These are phyloP conservation scores for Plasmodium gonderi DNA, from an alignment of 169 alveolate species.

Conservation along the genomic window DNA sequence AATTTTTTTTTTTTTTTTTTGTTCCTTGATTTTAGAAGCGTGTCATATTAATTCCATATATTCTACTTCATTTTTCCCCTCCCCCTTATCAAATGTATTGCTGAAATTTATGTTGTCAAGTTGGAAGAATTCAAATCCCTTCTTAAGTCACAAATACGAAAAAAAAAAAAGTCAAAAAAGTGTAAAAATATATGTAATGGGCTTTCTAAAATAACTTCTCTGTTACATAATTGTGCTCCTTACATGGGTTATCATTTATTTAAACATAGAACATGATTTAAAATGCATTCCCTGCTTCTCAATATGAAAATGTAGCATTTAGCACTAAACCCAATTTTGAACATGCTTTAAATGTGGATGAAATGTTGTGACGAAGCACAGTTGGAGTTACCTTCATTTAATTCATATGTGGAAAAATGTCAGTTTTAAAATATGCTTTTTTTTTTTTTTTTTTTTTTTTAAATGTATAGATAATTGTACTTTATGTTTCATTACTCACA, in stretches of 20 bases:
- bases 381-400: background rate
- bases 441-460: background rate
- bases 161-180: background rate
- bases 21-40: background rate
- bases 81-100: background rate
- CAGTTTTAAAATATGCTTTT: background rate
- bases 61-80: background rate
- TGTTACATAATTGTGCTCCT: background rate
- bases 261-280: background rate
- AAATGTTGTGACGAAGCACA: background rate
- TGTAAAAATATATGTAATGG: background rate
- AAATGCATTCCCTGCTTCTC: background rate
- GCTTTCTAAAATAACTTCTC: background rate
- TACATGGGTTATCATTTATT: background rate
- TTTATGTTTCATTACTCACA: background rate
- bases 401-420: background rate
- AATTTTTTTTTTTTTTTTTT: background rate
- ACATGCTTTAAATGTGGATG: background rate
- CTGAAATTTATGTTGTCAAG: background rate
- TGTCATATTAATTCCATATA: background rate
- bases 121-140: background rate
- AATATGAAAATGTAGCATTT: background rate
- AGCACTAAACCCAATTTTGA: background rate
- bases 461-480: background rate
- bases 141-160: background rate